phyloP scores from a whole-genome alignment of 495 filamentous ascomycete genomes.

The Gamarada debralockiae region DNA sequence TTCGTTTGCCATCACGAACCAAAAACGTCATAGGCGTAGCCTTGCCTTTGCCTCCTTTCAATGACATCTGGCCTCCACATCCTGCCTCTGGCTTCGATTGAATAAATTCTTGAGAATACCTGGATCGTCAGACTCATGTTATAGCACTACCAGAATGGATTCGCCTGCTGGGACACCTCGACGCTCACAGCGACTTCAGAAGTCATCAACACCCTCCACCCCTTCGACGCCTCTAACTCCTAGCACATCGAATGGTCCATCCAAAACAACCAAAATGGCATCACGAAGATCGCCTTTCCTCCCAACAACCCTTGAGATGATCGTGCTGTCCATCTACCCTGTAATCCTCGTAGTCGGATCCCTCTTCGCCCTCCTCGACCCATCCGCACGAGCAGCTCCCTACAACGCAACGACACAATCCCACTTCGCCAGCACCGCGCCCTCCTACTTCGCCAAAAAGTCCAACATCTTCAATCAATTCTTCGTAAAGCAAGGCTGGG shows the following conservation, averaged over 20 bases:
- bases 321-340: slow-evolving; percentile 69
- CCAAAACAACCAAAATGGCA: slow-evolving; percentile 7
- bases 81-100: slow-evolving; percentile 4
- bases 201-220: slow-evolving; percentile 5
- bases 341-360: slow-evolving; percentile 72
- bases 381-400: slow-evolving; percentile 53
- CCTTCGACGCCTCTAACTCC: not conserved
- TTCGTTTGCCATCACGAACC: not conserved
- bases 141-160: slow-evolving; percentile 24
- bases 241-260: not conserved
- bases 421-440: slow-evolving; percentile 53
- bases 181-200: slow-evolving; percentile 17
- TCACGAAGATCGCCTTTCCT: slow-evolving; percentile 18
- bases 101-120: slow-evolving; percentile 4
- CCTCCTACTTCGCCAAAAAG: slow-evolving; percentile 91
- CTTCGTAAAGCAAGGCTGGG: slow-evolving; percentile 95
- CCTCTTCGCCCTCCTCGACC: slow-evolving; percentile 73
- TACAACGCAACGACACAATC: slow-evolving; percentile 55
- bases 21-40: slow-evolving; percentile 15
- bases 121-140: slow-evolving; percentile 4
- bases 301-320: slow-evolving; percentile 58
- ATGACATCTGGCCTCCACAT: slow-evolving; percentile 12
- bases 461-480: slow-evolving; percentile 83
- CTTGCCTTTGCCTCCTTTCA: slow-evolving; percentile 12
- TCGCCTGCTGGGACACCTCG: slow-evolving; percentile 21